Base-by-base conservation (phyloP, 257 asterid genomes). In the Eucommia ulmoides region DNA sequence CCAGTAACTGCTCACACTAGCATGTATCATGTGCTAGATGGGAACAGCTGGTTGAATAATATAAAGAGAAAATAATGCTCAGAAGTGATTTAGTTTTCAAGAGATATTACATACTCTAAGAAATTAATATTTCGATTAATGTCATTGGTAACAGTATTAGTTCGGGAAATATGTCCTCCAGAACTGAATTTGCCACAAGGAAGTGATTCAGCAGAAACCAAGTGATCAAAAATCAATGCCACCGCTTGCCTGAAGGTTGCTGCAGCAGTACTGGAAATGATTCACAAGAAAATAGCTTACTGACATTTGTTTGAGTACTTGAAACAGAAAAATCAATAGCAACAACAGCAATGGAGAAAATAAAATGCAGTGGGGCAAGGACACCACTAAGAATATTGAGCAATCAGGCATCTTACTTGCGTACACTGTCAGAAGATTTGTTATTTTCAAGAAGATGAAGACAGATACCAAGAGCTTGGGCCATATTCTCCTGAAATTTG, bases 241-340 rank as follows among this genome's bases (percentile, higher is more conserved):
- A 83, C 98, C 62, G 96, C 94, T 69, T 89, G 98, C 66, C 98
- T 79, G 82, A 89, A 86, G 48, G 98, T 89, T 82, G 98, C 98
- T 68, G 98, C 98, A 44, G 98, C 98, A 73, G 98, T 89, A 67
- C 98, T 89, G 84, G 67, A 73, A 33, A 71, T 64, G 54, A 65
- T 62, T 29, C 54, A 56, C 59, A 61, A 58, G 48, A 20, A 22
- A 63, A 41, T 19, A 15, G 20, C n/a, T 15, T 6, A 18, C 3
- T 19, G 15, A 42, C 1, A 42, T n/a, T 18, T n/a, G 20, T 15
- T 16, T 42, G 9, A 18, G 8, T 8, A 16, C 19, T 15, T 24
- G 53, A 65, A 19, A 67, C 24, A 8, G 51, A 48, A 53, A 45
- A 54, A 26, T 44, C 41, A 24, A 48, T 23, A 22, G 41, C 50